These are phyloP conservation scores for Colletotrichum zoysiae DNA, from an alignment of 2,329 filamentous ascomycete genomes.

Conservation along the genomic window DNA sequence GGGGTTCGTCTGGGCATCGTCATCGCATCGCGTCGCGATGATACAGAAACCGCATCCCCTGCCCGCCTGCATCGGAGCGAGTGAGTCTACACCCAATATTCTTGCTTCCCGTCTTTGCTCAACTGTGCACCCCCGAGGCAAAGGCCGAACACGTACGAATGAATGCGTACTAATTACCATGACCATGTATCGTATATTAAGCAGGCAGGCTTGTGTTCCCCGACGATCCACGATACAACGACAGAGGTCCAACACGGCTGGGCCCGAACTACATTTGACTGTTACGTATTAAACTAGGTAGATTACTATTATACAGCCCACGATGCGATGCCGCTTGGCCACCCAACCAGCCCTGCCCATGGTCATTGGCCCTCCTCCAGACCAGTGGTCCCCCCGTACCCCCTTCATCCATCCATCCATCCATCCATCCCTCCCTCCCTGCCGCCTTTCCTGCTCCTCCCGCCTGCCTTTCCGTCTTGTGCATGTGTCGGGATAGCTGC, in stretches of 20 bases:
- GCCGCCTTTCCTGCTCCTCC: conserved; percentile 10
- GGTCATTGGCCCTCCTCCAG: neutral
- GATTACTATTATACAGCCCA: neutral
- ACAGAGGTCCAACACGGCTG: conserved; percentile 5
- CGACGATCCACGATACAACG: conserved; percentile 11
- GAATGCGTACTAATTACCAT: neutral
- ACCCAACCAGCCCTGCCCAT: neutral
- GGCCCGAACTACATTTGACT: neutral
- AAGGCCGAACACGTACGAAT: neutral
- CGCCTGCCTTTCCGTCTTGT: conserved; percentile 37
- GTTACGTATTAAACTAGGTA: neutral
- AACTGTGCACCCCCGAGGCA: conserved; percentile 3
- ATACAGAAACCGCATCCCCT: neutral
- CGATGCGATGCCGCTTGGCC: neutral
- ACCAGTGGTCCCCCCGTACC: no score
- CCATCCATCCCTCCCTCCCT: neutral
- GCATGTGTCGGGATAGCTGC: conserved; percentile 41
- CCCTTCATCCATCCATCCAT: neutral
- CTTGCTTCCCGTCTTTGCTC: neutral
- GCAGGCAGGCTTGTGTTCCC: neutral
- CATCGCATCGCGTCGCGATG: conserved; percentile 1
- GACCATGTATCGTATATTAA: neutral
- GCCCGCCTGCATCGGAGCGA: neutral
- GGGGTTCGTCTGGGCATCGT: neutral
- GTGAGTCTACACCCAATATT: neutral